phyloP scores from a whole-genome alignment of 1,284 basidiomycete species.

The Cutaneotrichosporon sp. region DNA sequence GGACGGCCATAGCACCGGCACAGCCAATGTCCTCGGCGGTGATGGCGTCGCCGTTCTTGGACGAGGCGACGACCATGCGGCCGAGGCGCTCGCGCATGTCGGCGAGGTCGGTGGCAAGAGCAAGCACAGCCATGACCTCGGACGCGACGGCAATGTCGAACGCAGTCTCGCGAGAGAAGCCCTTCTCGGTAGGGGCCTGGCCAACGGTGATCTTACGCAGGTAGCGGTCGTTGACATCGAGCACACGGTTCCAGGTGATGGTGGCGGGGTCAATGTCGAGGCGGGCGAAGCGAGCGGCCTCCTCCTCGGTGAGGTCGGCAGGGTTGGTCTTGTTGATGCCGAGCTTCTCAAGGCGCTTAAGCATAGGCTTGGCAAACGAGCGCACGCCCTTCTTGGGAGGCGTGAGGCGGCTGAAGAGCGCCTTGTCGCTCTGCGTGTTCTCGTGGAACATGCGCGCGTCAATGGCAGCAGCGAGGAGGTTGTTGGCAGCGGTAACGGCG shows the following conservation, averaged over 20 bases:
- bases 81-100: constrained; percentile 71
- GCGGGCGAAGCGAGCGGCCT: constrained; percentile 83
- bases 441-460: constrained; percentile 99
- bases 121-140: constrained; percentile 97
- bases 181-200: constrained; percentile 84
- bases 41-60: constrained; percentile 84
- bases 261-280: constrained; percentile 88
- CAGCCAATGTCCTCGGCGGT: constrained; percentile 97
- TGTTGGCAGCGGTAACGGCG: constrained; percentile 96
- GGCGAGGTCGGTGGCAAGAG: constrained; percentile 78
- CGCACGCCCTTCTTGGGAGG: constrained; percentile 93
- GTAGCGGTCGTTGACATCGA: constrained; percentile 97
- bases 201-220: constrained; percentile 92
- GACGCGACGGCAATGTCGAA: constrained; percentile 98
- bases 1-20: constrained; percentile 90
- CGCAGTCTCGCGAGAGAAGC: constrained; percentile 81
- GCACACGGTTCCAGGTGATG: constrained; percentile 96
- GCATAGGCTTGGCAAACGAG: constrained; percentile 93
- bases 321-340: constrained; percentile 95
- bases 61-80: constrained; percentile 95
- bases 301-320: constrained; percentile 86
- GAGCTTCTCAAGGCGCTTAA: constrained; percentile 90
- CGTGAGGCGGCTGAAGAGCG: constrained; percentile 86
- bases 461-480: constrained; percentile 90
- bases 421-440: constrained; percentile 92